A percentile compares a stretch with the other conserved stretches of the same genome.
phyloP scores from a whole-genome alignment of 2,329 filamentous ascomycete species.

The Phaeomoniella chlamydospora region DNA sequence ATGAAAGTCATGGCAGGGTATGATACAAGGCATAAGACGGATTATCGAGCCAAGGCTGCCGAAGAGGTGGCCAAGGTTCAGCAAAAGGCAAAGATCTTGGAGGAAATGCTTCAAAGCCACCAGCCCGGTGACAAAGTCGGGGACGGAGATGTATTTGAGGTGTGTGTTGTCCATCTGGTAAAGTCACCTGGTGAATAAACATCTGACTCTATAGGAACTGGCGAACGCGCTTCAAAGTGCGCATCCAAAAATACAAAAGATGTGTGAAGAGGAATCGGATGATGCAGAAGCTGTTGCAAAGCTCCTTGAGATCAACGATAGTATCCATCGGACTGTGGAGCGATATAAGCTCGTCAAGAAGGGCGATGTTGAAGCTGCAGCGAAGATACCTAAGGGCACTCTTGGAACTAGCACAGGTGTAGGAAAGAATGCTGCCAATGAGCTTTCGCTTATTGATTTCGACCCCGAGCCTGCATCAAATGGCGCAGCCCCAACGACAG shows the following conservation, averaged over 20 bases:
- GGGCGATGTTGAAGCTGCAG: conserved; percentile 73
- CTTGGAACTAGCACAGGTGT: conserved; percentile 53
- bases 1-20: conserved; percentile 99
- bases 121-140: conserved; percentile 65
- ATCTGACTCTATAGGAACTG: conserved; percentile 57
- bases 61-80: conserved; percentile 92
- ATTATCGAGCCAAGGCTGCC: conserved; percentile 93
- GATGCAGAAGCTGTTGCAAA: conserved; percentile 93
- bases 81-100: conserved; percentile 80
- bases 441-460: conserved; percentile 90
- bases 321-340: conserved; percentile 92
- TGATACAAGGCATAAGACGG: conserved; percentile 88
- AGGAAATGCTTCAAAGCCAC: conserved; percentile 82
- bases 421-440: conserved; percentile 53
- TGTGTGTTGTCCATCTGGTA: conserved; percentile 18
- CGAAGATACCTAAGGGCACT: conserved; percentile 70
- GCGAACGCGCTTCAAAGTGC: conserved; percentile 80
- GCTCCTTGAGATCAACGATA: conserved; percentile 93
- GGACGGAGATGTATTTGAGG: conserved; percentile 55
- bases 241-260: conserved; percentile 97
- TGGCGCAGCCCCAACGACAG: conserved; percentile 27
- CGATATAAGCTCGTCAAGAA: conserved; percentile 93
- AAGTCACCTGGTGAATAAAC: conserved; percentile 4
- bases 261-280: conserved; percentile 98
- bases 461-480: conserved; percentile 36